These are phyloP conservation scores for Trebouxia sp. DNA, from an alignment of 139 green algal species.

Conservation along the genomic window DNA sequence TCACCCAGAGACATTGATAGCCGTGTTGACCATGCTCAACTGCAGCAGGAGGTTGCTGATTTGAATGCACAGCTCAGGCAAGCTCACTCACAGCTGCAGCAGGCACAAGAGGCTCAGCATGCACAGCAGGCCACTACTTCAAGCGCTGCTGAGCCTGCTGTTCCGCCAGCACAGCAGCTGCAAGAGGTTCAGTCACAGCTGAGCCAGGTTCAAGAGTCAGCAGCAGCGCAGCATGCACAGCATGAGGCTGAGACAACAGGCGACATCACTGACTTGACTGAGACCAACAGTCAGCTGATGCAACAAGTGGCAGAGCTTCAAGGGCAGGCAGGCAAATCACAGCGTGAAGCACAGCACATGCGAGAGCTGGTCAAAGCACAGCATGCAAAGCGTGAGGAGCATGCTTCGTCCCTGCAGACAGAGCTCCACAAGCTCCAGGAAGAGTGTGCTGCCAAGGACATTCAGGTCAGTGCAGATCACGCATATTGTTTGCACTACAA, in stretches of 20 bases:
- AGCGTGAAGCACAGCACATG: conserved; percentile 4
- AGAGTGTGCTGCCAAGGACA: not conserved
- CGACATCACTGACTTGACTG: not conserved
- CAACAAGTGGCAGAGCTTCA: not conserved
- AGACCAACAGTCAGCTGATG: not conserved
- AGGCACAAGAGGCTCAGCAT: not conserved
- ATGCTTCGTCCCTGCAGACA: conserved; percentile 2
- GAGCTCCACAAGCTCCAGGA: not conserved
- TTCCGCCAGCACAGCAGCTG: not conserved
- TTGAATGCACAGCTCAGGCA: not conserved
- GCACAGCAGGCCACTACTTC: not conserved
- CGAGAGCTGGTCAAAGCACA: conserved; percentile 4
- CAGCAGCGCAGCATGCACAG: conserved; percentile 18
- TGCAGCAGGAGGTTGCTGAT: not conserved
- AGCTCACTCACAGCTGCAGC: not conserved
- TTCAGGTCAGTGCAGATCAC: not conserved
- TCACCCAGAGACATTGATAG: too few species aligned
- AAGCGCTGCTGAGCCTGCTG: too few species aligned
- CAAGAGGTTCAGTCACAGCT: not conserved
- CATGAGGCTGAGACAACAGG: not conserved
- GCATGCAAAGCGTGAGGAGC: conserved; percentile 25
- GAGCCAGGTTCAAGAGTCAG: not conserved
- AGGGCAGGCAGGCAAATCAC: not conserved
- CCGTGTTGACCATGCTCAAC: too few species aligned
- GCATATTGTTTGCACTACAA: not conserved